These are phyloP conservation scores for Elaeagnus macrophylla DNA, from an alignment of 306 rosid genomes.

Conservation along the genomic window DNA sequence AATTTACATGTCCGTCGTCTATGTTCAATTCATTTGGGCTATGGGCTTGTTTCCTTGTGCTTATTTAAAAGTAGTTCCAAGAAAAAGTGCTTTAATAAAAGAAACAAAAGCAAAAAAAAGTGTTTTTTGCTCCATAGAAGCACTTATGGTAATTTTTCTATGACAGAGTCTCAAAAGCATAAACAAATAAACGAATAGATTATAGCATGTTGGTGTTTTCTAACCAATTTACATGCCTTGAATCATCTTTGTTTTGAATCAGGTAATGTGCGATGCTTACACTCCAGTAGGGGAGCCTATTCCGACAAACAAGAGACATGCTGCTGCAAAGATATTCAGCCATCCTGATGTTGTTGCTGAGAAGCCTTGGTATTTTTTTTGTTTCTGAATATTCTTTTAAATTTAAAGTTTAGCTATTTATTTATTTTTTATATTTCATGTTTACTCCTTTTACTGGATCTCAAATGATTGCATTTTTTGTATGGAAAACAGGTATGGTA, in stretches of 20 bases:
- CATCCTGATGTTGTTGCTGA: constrained; percentile 56
- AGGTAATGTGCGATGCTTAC: constrained; percentile 69
- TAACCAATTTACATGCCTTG: neutral
- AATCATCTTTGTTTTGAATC: constrained; percentile 2
- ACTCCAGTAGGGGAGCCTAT: constrained; percentile 61
- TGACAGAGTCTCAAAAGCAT: no score
- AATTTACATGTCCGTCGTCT: neutral
- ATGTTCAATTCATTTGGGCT: no score
- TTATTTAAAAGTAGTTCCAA: no score
- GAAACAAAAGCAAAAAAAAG: no score
- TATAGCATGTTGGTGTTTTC: neutral
- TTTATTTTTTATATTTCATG: neutral
- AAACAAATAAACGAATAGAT: no score
- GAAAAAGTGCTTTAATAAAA: no score
- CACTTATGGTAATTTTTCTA: no score
- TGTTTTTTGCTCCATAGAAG: no score
- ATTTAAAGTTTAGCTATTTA: neutral
- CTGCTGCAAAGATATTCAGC: constrained; percentile 60
- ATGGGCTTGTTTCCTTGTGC: no score
- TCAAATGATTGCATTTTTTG: neutral
- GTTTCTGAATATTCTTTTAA: neutral
- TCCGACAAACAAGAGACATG: constrained; percentile 57
- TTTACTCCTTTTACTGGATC: no score
- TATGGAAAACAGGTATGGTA: constrained; percentile 58
- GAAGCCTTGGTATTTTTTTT: constrained; percentile 41